Evolutionary conservation across 208 protist genomes (phyloP), one percentile per base, ranked within the genome.

Genomic region (Acanthamoeba sp.): DNA sequence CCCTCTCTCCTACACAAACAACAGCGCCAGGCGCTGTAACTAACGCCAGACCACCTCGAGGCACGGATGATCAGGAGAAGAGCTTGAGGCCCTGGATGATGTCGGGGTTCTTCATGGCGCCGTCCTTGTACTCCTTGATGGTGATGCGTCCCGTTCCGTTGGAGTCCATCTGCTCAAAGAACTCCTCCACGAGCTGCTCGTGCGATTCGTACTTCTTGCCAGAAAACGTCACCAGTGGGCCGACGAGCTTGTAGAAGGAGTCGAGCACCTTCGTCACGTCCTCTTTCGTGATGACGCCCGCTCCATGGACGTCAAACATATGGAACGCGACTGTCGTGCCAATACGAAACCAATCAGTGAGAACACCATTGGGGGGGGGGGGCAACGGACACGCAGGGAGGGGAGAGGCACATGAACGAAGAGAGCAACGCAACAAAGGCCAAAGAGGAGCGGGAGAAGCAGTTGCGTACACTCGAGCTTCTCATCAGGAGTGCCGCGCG

Each of bases 231-330:
- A 97, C 96, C 84, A 96, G 64, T 10, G 93, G 66, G 14, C 95
- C 96, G n/a, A 97, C 95, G 32, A 96, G 98, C 22, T 98, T 98
- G 93, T 98, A 99, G 64, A 98, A 97, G 6, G 97, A 97, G 45
- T 98, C 98, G 64, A 99, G 97, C 55, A 99, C 98, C 76, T 95
- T 93, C 66, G 96, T 96, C 93, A 99, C 97, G 45, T 99, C 98
- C 5, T 96, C 80, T 29, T 97, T 94, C 9, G 97, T 98, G 38
- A 99, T 96, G 94, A 95, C 97, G n/a, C 98, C 98, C 71, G 98
- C 97, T 16, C 97, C 96, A 94, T 99, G 97, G n/a, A 97, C 96
- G 96, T 99, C 98, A 96, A 98, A 99, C 29, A 98, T 97, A 85
- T 97, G 97, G 94, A 99, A 99, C 42, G 98, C 96, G 50, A 99